These are phyloP conservation scores for Scheffersomyces spartinae DNA, from an alignment of 805 yeast genomes.

Conservation along the genomic window DNA sequence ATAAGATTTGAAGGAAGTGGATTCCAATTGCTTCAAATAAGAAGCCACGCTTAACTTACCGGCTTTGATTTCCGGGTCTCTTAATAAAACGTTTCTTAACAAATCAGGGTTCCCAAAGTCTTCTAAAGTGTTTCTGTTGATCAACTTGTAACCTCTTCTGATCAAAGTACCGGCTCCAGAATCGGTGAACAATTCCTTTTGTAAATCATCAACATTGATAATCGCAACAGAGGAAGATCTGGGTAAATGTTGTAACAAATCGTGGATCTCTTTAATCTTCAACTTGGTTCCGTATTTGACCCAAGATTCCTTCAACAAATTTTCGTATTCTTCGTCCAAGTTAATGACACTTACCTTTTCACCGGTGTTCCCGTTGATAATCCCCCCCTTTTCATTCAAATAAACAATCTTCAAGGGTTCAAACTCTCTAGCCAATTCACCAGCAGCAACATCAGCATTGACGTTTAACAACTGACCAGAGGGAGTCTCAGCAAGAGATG, in stretches of 20 bases:
- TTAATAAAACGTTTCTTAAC: conserved; percentile 62
- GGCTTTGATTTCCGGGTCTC: conserved; percentile 64
- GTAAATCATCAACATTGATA: conserved; percentile 87
- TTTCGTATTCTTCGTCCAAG: conserved; percentile 92
- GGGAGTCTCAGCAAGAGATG: conserved; percentile 93
- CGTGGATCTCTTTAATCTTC: conserved; percentile 93
- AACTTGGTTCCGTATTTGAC: conserved; percentile 97
- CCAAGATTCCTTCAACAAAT: conserved; percentile 87
- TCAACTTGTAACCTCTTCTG: conserved; percentile 89
- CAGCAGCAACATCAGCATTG: conserved; percentile 98
- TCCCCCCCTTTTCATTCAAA: conserved; percentile 95
- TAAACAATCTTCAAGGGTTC: conserved; percentile 96
- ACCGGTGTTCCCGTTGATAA: conserved; percentile 83
- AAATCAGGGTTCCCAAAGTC: conserved; percentile 69
- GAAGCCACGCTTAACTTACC: conserved; percentile 70
- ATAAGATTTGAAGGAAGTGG: conserved; percentile 55
- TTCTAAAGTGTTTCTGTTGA: conserved; percentile 54
- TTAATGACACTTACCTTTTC: conserved; percentile 85
- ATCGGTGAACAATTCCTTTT: conserved; percentile 95
- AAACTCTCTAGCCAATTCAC: conserved; percentile 91
- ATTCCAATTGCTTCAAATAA: conserved; percentile 64
- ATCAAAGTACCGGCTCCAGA: conserved; percentile 98
- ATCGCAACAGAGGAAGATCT: conserved; percentile 97
- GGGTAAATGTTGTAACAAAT: conserved; percentile 85
- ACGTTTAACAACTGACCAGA: conserved; percentile 96